phyloP scores from a whole-genome alignment of 345 rosid species.

The Theobroma cacao region DNA sequence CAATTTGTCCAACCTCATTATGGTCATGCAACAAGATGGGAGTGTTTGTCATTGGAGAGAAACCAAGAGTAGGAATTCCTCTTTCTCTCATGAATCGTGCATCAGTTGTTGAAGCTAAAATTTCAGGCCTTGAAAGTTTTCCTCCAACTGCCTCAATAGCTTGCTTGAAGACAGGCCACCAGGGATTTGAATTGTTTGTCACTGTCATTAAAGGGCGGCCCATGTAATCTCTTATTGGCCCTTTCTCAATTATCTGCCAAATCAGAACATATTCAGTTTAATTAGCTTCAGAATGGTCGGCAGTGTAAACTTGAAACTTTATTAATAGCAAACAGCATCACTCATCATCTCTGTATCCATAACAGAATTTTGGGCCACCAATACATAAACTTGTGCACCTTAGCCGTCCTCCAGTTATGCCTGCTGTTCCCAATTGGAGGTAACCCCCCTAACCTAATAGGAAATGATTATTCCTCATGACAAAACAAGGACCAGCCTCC shows the following conservation, averaged over 20 bases:
- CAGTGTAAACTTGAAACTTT: background rate
- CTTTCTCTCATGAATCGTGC: slow-evolving; percentile 54
- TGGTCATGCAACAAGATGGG: slow-evolving; percentile 88
- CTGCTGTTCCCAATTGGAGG: background rate
- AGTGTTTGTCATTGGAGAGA: slow-evolving; percentile 85
- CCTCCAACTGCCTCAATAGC: slow-evolving; percentile 74
- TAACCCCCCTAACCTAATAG: background rate
- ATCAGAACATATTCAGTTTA: background rate
- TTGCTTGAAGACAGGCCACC: slow-evolving; percentile 82
- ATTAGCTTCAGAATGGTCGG: background rate
- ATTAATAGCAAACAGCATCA: background rate
- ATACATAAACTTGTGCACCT: background rate
- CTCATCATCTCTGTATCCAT: background rate
- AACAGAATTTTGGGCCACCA: background rate
- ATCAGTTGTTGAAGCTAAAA: slow-evolving; percentile 87
- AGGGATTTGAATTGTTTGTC: slow-evolving; percentile 74
- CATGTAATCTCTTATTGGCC: slow-evolving; percentile 51
- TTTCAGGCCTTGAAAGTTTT: slow-evolving; percentile 79
- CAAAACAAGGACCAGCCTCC: background rate
- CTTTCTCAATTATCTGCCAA: slow-evolving; percentile 53
- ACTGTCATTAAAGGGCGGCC: slow-evolving; percentile 68
- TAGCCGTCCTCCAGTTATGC: background rate
- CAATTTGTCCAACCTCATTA: slow-evolving; percentile 60
- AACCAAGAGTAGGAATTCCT: slow-evolving; percentile 80
- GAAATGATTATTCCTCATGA: background rate